Evolutionary conservation across 2,329 filamentous ascomycete species (phyloP).

Genomic region (Penicillium sp.): DNA sequence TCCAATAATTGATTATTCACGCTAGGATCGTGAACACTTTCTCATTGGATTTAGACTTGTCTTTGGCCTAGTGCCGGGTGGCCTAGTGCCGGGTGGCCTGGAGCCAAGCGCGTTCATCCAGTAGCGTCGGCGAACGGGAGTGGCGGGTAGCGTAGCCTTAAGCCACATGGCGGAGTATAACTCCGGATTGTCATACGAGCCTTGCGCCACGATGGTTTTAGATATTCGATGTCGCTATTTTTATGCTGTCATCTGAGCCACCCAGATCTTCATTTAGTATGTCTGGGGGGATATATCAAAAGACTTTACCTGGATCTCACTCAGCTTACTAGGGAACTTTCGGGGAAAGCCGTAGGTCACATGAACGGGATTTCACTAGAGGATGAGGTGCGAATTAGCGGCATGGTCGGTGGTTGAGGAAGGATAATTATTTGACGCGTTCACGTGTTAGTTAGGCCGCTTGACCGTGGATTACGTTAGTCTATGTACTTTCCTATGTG

Average conservation of each 20-base stretch:
- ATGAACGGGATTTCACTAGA: too few relatives aligned
- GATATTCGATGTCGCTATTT: neutral
- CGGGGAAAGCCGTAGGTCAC: neutral
- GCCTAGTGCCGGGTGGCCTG: neutral
- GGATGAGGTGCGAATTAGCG: too few relatives aligned
- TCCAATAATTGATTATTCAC: slow-evolving; percentile 6
- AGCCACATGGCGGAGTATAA: neutral
- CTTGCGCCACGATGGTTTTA: neutral
- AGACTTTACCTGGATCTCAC: neutral
- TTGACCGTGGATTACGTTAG: too few relatives aligned
- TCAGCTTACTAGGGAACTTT: neutral
- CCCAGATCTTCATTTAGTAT: neutral
- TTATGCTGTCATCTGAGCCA: neutral
- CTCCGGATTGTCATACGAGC: neutral
- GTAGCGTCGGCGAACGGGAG: neutral
- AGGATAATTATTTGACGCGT: too few relatives aligned
- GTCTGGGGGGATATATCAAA: neutral
- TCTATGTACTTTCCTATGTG: too few relatives aligned
- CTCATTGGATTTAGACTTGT: neutral
- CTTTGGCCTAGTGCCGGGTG: neutral
- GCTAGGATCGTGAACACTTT: slow-evolving; percentile 2
- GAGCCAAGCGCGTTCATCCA: neutral
- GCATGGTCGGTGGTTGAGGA: too few relatives aligned
- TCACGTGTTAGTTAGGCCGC: too few relatives aligned
- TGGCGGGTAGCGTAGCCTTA: neutral